Percentiles rank a stretch among this genome's conserved stretches.
Evolutionary conservation across 805 yeast genomes (phyloP).

Genomic region (Wickerhamomyces ciferrii): DNA sequence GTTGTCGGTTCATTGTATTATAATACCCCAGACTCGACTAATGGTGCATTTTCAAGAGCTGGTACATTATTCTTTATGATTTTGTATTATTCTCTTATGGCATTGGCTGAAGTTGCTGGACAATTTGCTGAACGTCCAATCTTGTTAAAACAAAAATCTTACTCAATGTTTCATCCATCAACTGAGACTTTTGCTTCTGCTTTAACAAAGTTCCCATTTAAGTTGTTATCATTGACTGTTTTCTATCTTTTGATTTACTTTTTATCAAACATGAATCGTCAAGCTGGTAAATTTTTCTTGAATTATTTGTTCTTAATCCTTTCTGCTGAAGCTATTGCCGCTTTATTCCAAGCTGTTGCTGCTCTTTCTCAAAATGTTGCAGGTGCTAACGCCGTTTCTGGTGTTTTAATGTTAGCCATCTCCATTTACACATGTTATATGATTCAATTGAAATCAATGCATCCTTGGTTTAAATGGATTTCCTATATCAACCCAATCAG

Average conservation of each 20-base stretch:
- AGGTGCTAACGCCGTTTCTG: constrained; percentile 56
- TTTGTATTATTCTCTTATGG: constrained; percentile 46
- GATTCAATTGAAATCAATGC: constrained; percentile 56
- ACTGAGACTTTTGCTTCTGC: constrained; percentile 66
- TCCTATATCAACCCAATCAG: constrained; percentile 52
- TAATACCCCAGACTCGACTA: constrained; percentile 41
- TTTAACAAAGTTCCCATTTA: constrained; percentile 59
- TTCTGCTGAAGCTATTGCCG: constrained; percentile 41
- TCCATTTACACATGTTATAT: constrained; percentile 60
- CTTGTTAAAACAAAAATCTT: constrained; percentile 64
- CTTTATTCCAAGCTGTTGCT: constrained; percentile 50
- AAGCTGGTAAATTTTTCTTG: constrained; percentile 51
- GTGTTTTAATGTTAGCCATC: constrained; percentile 44
- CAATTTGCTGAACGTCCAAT: constrained; percentile 51
- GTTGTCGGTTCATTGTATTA: constrained; percentile 60
- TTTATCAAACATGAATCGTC: constrained; percentile 43
- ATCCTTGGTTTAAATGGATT: constrained; percentile 71
- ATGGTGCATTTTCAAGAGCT: constrained; percentile 57
- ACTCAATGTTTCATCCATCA: constrained; percentile 68
- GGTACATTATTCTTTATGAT: constrained; percentile 56
- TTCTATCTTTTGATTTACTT: constrained; percentile 52
- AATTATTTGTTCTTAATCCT: constrained; percentile 39
- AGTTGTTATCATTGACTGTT: constrained; percentile 36
- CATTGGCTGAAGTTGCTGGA: constrained; percentile 40
- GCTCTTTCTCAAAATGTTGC: constrained; percentile 42